A percentile compares a stretch with the other conserved stretches of the same genome.
phyloP scores from a whole-genome alignment of 352 stramenopile species.

The Globisporangium emineosum region DNA sequence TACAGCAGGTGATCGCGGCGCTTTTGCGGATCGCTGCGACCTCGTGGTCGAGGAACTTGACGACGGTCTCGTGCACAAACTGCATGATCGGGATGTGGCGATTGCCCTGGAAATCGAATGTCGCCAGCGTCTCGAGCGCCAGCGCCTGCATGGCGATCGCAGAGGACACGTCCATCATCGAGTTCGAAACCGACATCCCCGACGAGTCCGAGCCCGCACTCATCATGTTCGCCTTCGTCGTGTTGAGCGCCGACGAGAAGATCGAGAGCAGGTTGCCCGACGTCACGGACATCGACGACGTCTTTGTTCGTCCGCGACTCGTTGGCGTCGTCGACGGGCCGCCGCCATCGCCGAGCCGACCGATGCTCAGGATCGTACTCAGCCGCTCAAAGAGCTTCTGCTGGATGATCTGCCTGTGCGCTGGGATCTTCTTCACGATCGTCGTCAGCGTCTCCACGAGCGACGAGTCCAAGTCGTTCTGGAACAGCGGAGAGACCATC shows the following conservation, averaged over 20 bases:
- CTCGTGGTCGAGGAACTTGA: conserved; percentile 87
- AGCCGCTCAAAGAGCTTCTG: conserved; percentile 84
- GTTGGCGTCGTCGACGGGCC: conserved; percentile 50
- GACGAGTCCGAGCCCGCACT: conserved; percentile 23
- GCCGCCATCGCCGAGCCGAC: conserved; percentile 39
- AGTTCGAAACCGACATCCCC: conserved; percentile 24
- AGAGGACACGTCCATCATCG: conserved; percentile 38
- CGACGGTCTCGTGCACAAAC: conserved; percentile 85
- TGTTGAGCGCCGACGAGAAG: conserved; percentile 55
- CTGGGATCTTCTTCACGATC: conserved; percentile 82
- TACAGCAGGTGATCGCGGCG: conserved; percentile 86
- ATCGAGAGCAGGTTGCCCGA: conserved; percentile 72
- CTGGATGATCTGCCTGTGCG: conserved; percentile 74
- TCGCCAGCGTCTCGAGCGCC: conserved; percentile 79
- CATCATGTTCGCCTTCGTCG: conserved; percentile 37
- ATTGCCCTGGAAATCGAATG: conserved; percentile 86
- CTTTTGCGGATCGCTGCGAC: conserved; percentile 82
- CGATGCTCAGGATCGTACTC: conserved; percentile 60
- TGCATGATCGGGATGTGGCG: conserved; percentile 85
- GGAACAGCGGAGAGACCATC: conserved; percentile 77
- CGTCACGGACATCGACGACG: conserved; percentile 64
- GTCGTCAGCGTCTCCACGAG: conserved; percentile 82
- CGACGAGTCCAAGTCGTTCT: conserved; percentile 78
- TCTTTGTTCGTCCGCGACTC: conserved; percentile 67
- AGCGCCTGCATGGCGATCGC: conserved; percentile 82